phyloP scores from a whole-genome alignment of 371 early-diverging fungal species.

The Apophysomyces elegans region DNA sequence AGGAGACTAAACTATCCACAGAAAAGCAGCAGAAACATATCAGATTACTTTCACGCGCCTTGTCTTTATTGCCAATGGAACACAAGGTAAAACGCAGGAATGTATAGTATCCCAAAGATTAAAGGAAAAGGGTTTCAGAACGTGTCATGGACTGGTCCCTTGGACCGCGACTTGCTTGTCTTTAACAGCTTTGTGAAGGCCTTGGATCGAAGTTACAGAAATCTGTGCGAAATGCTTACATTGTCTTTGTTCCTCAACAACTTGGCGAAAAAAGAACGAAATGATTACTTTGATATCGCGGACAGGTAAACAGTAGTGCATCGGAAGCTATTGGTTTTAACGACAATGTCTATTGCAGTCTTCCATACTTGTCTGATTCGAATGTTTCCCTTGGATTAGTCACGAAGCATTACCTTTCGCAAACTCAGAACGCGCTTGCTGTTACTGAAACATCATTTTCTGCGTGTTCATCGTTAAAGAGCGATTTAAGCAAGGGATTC shows the following conservation, averaged over 20 bases:
- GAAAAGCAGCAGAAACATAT: conserved; percentile 43
- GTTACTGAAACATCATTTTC: conserved; percentile 49
- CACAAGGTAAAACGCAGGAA: conserved; percentile 34
- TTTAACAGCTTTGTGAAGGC: conserved; percentile 73
- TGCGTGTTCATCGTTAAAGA: conserved; percentile 39
- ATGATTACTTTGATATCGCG: conserved; percentile 57
- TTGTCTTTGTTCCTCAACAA: conserved; percentile 60
- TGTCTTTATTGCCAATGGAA: conserved; percentile 58
- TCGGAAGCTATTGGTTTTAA: too few species aligned
- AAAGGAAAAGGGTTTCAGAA: conserved; percentile 33
- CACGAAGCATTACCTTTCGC: conserved; percentile 52
- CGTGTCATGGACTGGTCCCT: conserved; percentile 64
- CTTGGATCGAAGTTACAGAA: conserved; percentile 64
- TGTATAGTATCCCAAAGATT: neutral
- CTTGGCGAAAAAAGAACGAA: conserved; percentile 53
- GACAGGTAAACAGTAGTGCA: conserved; percentile 35
- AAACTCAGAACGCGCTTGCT: conserved; percentile 31
- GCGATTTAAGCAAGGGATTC: conserved; percentile 53
- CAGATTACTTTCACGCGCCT: conserved; percentile 58
- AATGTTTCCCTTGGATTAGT: conserved; percentile 62
- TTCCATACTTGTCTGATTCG: conserved; percentile 56
- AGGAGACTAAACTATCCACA: conserved; percentile 24
- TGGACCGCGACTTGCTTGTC: conserved; percentile 75
- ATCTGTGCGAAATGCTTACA: conserved; percentile 63
- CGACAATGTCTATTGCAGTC: conserved; percentile 27